Percentiles rank a stretch among this genome's conserved stretches.
These are phyloP conservation scores for Brasilioporus rufonigricans DNA, from an alignment of 768 basidiomycete genomes.

Conservation along the genomic window DNA sequence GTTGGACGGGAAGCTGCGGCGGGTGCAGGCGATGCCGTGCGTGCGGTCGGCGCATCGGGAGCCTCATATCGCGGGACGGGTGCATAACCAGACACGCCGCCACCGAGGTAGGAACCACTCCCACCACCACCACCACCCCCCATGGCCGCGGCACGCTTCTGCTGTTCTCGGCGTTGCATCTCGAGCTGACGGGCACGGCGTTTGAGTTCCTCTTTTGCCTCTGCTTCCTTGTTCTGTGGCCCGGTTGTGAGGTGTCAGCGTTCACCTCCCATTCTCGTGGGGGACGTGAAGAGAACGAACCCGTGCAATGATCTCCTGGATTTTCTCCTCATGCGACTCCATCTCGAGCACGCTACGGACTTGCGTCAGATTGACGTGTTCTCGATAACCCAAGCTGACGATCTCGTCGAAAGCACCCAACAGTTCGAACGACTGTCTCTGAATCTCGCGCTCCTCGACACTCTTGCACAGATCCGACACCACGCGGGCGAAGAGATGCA, in stretches of 20 bases:
- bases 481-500: constrained; percentile 90
- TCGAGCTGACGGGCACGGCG: constrained; percentile 96
- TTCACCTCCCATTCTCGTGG: not conserved
- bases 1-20: constrained; percentile 57
- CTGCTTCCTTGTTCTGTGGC: constrained; percentile 92
- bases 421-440: constrained; percentile 88
- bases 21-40: constrained; percentile 42
- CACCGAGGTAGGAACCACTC: constrained; percentile 62
- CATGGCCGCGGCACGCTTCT: constrained; percentile 61
- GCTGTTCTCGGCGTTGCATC: constrained; percentile 95
- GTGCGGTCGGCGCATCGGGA: constrained; percentile 48
- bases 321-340: constrained; percentile 92
- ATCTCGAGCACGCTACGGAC: constrained; percentile 79
- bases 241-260: not conserved
- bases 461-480: constrained; percentile 89
- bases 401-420: constrained; percentile 97
- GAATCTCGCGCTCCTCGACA: constrained; percentile 86
- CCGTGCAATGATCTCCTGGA: constrained; percentile 96
- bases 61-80: constrained; percentile 71
- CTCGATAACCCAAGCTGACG: constrained; percentile 83
- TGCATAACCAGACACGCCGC: constrained; percentile 68
- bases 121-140: constrained; percentile 41
- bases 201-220: constrained; percentile 98
- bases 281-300: constrained; percentile 36
- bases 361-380: constrained; percentile 76